Percentiles rank a stretch among this genome's conserved stretches.
phyloP scores from a whole-genome alignment of 192 early-diverging fungal genomes.

The Rhizophagus clarus region DNA sequence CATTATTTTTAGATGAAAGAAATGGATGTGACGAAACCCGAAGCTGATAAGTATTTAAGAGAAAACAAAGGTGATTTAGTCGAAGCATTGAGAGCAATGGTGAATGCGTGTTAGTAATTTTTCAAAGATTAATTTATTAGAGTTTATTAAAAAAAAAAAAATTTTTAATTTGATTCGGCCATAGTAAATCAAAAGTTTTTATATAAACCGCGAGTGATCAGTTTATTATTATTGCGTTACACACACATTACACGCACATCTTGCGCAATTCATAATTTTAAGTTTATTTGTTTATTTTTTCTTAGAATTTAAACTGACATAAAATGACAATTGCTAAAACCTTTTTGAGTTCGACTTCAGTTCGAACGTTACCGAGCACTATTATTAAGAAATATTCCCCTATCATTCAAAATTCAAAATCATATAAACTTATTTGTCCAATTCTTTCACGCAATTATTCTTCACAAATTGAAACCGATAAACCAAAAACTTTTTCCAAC shows the following conservation, averaged over 20 bases:
- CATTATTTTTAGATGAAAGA: constrained; percentile 41
- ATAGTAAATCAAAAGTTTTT: too few species aligned
- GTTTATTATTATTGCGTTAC: neutral
- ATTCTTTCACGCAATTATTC: neutral
- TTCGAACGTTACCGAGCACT: neutral
- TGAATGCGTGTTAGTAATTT: constrained; percentile 10
- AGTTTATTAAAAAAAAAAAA: too few species aligned
- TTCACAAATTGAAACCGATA: neutral
- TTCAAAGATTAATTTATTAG: too few species aligned
- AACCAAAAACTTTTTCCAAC: constrained; percentile 60
- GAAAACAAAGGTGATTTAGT: constrained; percentile 51
- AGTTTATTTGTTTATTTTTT: neutral
- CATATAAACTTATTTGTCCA: neutral
- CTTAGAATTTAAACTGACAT: too few species aligned
- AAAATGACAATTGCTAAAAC: neutral
- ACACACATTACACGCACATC: neutral
- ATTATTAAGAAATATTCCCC: neutral
- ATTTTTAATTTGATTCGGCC: too few species aligned
- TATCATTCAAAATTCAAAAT: neutral
- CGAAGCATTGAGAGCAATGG: constrained; percentile 44
- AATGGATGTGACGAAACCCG: constrained; percentile 48
- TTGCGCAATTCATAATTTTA: neutral
- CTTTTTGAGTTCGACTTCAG: neutral
- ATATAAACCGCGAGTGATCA: too few species aligned
- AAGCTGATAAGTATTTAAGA: constrained; percentile 52